Percentiles rank a stretch among this genome's conserved stretches.
phyloP scores from a whole-genome alignment of 306 rosid genomes.

The Quercus wislizeni region DNA sequence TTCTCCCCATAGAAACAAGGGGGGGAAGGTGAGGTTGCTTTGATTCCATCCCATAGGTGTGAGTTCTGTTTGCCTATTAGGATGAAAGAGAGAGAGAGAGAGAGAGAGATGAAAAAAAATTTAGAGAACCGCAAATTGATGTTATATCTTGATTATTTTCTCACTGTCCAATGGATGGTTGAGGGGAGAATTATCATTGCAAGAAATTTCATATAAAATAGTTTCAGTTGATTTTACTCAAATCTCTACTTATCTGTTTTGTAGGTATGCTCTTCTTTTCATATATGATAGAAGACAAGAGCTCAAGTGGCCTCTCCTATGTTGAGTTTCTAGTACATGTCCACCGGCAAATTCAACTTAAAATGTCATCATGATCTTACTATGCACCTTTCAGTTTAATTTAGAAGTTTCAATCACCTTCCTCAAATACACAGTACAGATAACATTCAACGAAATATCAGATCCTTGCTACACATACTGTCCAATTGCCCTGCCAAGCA shows the following conservation, averaged over 20 bases:
- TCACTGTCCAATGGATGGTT: background rate
- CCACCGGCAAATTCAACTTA: conserved; percentile 87
- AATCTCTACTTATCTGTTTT: background rate
- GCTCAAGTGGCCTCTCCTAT: conserved; percentile 71
- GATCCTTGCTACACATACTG: background rate
- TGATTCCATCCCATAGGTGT: background rate
- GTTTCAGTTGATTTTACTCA: background rate
- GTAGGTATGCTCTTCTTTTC: conserved; percentile 77
- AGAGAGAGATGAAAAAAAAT: background rate
- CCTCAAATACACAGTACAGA: background rate
- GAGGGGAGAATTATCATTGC: background rate
- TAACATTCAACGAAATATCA: background rate
- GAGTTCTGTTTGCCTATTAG: background rate
- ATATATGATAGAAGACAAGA: conserved; percentile 83
- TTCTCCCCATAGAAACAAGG: background rate
- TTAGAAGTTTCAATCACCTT: background rate
- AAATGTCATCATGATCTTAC: conserved; percentile 56
- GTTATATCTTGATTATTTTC: background rate
- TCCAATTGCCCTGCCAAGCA: background rate
- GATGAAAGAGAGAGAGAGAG: background rate
- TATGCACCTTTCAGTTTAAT: background rate
- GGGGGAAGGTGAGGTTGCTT: background rate
- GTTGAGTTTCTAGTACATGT: conserved; percentile 89
- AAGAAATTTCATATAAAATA: background rate
- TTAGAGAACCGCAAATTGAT: background rate